These are phyloP conservation scores for Vicia faba DNA, from an alignment of 306 rosid species.

Conservation along the genomic window DNA sequence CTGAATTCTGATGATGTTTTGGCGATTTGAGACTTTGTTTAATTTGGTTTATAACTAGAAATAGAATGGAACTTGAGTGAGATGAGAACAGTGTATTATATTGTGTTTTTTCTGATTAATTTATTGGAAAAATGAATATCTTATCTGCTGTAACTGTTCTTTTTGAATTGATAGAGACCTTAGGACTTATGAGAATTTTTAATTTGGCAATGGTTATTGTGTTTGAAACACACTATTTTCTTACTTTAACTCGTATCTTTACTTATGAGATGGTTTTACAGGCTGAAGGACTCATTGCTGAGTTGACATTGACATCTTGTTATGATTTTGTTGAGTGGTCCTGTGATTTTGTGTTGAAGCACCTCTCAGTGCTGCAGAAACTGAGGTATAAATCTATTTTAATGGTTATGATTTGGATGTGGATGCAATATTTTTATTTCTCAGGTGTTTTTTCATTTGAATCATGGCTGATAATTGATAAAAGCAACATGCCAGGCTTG, in stretches of 20 bases:
- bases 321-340: slow-evolving; percentile 81
- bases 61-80: slow-evolving; percentile 14
- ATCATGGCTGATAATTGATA: slow-evolving; percentile 14
- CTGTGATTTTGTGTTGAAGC: slow-evolving; percentile 75
- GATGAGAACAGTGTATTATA: background rate
- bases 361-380: slow-evolving; percentile 77
- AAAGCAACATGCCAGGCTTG: slow-evolving; percentile 4
- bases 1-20: background rate
- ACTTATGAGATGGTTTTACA: slow-evolving; percentile 49
- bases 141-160: background rate
- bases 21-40: background rate
- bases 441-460: background rate
- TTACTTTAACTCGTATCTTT: slow-evolving; percentile 17
- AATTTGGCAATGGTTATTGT: slow-evolving; percentile 10
- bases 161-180: slow-evolving; percentile 5
- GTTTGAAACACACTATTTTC: background rate
- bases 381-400: slow-evolving; percentile 53
- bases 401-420: slow-evolving; percentile 20
- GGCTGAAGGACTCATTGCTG: slow-evolving; percentile 91
- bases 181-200: slow-evolving; percentile 5
- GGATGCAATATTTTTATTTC: slow-evolving; percentile 5
- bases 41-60: slow-evolving; percentile 3
- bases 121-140: slow-evolving; percentile 15
- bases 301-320: slow-evolving; percentile 69
- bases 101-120: background rate